Percentiles rank a stretch among this genome's conserved stretches.
These are phyloP conservation scores for Camellia sinensis DNA, from an alignment of 148 eudicot species.

Conservation along the genomic window DNA sequence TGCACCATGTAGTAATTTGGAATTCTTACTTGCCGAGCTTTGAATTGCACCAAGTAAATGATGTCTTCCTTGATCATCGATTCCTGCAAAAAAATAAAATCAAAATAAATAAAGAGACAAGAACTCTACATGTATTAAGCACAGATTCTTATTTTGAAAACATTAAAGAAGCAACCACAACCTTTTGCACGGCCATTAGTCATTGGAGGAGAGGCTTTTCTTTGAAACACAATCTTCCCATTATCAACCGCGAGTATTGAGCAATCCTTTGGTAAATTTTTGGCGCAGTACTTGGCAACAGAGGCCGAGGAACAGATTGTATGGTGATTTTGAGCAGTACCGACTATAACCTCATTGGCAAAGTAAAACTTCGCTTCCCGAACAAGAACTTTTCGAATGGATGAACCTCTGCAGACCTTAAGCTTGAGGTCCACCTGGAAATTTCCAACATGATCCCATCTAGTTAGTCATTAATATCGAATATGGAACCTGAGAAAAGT, in stretches of 20 bases:
- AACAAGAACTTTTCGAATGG: slow-evolving; percentile 63
- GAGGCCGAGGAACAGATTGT: slow-evolving; percentile 60
- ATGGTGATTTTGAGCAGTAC: slow-evolving; percentile 55
- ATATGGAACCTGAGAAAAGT: neutral
- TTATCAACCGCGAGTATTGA: slow-evolving; percentile 74
- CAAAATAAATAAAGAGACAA: neutral
- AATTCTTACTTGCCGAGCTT: slow-evolving; percentile 40
- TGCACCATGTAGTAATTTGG: slow-evolving; percentile 23
- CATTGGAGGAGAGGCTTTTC: slow-evolving; percentile 40
- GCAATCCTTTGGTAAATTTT: slow-evolving; percentile 62
- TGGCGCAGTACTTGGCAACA: slow-evolving; percentile 83
- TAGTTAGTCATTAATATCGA: neutral
- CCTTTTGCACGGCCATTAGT: slow-evolving; percentile 29
- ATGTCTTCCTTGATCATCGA: slow-evolving; percentile 34
- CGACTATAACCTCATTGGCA: slow-evolving; percentile 64
- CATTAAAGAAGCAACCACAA: slow-evolving; percentile 4
- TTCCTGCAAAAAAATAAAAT: slow-evolving; percentile 34
- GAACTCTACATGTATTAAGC: neutral
- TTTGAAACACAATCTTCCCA: slow-evolving; percentile 76
- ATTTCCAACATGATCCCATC: neutral
- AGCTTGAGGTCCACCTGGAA: slow-evolving; percentile 89
- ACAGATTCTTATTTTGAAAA: neutral
- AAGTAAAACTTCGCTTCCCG: slow-evolving; percentile 62
- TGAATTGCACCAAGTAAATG: slow-evolving; percentile 51
- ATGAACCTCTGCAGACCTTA: slow-evolving; percentile 85